Percentiles rank a stretch among this genome's conserved stretches.
These are phyloP conservation scores for Asterionellopsis glacialis DNA, from an alignment of 108 stramenopile genomes.

Conservation along the genomic window DNA sequence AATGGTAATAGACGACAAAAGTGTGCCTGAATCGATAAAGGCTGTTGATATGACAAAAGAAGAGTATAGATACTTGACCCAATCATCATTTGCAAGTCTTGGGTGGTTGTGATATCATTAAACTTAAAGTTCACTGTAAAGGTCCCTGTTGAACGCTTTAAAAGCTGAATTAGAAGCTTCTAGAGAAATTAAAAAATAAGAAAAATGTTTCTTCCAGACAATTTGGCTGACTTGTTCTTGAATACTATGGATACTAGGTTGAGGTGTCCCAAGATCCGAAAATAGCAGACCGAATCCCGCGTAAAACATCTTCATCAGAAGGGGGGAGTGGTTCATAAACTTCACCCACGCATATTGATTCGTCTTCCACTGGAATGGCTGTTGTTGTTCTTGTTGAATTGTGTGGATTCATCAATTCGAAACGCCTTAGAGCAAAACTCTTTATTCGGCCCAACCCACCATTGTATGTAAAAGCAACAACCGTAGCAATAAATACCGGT, in stretches of 20 bases:
- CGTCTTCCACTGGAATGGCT: neutral
- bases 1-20: neutral
- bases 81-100: constrained; percentile 26
- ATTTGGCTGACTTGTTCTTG: too few relatives aligned
- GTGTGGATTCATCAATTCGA: neutral
- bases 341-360: neutral
- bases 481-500: constrained; percentile 1
- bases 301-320: neutral
- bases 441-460: neutral
- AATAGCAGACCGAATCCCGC: constrained; percentile 1
- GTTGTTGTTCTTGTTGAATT: neutral
- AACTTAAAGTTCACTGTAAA: too few relatives aligned
- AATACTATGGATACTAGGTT: too few relatives aligned
- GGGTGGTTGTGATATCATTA: neutral
- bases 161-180: neutral
- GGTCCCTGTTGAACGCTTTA: too few relatives aligned
- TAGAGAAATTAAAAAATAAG: neutral
- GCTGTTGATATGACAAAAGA: constrained; percentile 41
- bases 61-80: constrained; percentile 62
- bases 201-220: neutral
- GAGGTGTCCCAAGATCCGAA: constrained; percentile 2
- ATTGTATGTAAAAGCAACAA: neutral
- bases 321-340: neutral
- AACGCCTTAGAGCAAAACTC: neutral
- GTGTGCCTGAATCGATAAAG: constrained; percentile 28